Evolutionary conservation across 768 basidiomycete species (phyloP), one percentile per base, ranked within the genome.

Genomic region (Pleurotus platypus): DNA sequence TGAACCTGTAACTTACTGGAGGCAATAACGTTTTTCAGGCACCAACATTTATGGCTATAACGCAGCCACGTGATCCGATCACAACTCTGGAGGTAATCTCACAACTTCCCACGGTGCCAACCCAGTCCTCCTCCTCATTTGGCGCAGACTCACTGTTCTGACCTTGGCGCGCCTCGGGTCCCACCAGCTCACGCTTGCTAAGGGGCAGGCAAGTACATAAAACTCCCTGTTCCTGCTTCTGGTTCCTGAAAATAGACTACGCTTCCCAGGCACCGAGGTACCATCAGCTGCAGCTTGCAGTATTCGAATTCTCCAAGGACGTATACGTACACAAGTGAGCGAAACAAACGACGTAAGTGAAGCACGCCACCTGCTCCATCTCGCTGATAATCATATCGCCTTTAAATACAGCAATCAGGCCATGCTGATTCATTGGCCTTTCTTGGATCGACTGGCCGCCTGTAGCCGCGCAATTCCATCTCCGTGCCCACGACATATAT

Each of bases 181-280:
- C 11, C 42, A 43, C n/a, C 42, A n/a, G 5, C 20, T 43, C 9
- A 49, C 46, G 5, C 59, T 42, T 35, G 42, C 43, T 42, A 20
- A 48, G 50, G 45, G 38, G 12, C 5, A 43, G 20, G n/a, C 42
- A 43, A n/a, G 15, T 43, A 5, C 20, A 43, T 16, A 16, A 16
- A 43, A 43, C 7, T n/a, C 42, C 42, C 13, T 3, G n/a, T 43
- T n/a, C 42, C 24, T 37, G n/a, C 39, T 54, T 45, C 50, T 49
- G 51, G 56, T 57, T 58, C 55, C 55, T 58, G 56, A 39, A 46
- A 57, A 66, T 54, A 63, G 51, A 57, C 64, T 57, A 64, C 58
- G 59, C 26, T 61, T 35, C 58, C 62, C 64, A 68, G 66, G 63
- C 66, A 66, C 64, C 67, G 65, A 72, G 69, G 70, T 63, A 70